Conservation (phyloP, 2,329 filamentous ascomycete species). For the Phialophora verrucosa region DNA sequence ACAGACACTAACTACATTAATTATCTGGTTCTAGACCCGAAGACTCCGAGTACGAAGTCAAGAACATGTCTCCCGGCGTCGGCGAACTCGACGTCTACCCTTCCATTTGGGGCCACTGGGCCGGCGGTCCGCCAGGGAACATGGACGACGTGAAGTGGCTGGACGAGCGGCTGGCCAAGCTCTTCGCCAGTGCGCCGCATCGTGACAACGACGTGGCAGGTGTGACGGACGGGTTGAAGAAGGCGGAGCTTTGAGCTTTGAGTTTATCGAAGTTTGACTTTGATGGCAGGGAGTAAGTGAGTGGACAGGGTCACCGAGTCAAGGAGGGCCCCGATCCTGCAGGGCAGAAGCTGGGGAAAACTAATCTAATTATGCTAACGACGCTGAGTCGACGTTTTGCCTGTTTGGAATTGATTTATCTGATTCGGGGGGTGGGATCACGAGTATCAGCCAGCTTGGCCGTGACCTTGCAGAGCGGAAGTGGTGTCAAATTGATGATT, state of each 20-base stretch:
- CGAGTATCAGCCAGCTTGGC: background rate
- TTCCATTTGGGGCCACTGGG: conserved; percentile 71
- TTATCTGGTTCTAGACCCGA: conserved; percentile 61
- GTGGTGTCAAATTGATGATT: background rate
- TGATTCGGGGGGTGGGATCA: background rate
- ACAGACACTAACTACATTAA: background rate
- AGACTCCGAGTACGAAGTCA: conserved; percentile 76
- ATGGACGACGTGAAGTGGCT: conserved; percentile 75
- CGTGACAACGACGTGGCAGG: background rate
- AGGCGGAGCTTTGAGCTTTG: background rate
- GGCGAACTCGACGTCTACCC: conserved; percentile 62
- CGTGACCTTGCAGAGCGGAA: background rate
- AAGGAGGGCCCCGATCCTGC: background rate
- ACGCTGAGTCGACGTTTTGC: background rate
- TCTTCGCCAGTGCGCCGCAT: conserved; percentile 51
- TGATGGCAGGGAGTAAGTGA: background rate
- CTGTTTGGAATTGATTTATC: background rate
- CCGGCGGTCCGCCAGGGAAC: conserved; percentile 72
- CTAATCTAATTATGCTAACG: background rate
- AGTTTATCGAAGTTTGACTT: no score
- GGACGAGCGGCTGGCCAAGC: conserved; percentile 63
- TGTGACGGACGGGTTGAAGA: background rate
- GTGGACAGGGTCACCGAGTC: background rate
- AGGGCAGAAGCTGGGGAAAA: background rate
- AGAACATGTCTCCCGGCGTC: conserved; percentile 64